Evolutionary conservation across 768 basidiomycete species (phyloP).

Genomic region (Podaxis mareebaensis): DNA sequence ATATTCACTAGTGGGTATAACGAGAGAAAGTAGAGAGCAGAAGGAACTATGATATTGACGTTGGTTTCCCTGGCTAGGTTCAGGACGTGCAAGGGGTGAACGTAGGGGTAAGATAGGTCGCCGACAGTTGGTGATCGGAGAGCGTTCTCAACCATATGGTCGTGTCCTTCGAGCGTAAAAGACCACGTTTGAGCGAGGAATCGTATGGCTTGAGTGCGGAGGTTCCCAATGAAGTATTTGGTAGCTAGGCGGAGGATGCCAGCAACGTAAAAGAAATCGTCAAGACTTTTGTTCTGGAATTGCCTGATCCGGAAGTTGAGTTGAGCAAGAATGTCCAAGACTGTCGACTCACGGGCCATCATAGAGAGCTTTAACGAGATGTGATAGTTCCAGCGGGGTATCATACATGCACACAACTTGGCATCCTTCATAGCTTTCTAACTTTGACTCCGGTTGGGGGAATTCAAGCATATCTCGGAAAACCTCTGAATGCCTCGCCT

Average conservation of each 20-base stretch:
- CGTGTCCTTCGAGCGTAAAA: constrained; percentile 54
- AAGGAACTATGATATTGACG: constrained; percentile 46
- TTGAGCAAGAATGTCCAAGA: background rate
- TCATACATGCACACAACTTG: constrained; percentile 57
- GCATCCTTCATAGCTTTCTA: constrained; percentile 45
- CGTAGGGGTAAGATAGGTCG: constrained; percentile 55
- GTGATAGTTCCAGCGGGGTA: constrained; percentile 46
- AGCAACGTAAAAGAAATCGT: constrained; percentile 58
- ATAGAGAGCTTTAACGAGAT: constrained; percentile 54
- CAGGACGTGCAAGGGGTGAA: constrained; percentile 58
- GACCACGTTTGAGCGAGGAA: constrained; percentile 53
- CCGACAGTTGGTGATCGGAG: constrained; percentile 39
- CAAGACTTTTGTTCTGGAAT: constrained; percentile 38
- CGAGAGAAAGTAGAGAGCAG: constrained; percentile 59
- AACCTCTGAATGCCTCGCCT: constrained; percentile 56
- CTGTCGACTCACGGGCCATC: constrained; percentile 51
- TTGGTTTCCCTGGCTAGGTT: constrained; percentile 55
- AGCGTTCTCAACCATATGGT: constrained; percentile 54
- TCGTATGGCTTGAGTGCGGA: constrained; percentile 52
- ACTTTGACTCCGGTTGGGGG: constrained; percentile 36
- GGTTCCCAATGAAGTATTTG: constrained; percentile 57
- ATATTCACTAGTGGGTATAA: constrained; percentile 53
- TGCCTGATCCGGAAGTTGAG: constrained; percentile 24
- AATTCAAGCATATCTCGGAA: constrained; percentile 57
- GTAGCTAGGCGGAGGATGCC: constrained; percentile 58